phyloP scores from a whole-genome alignment of 768 basidiomycete genomes.

The Trametes meyenii region DNA sequence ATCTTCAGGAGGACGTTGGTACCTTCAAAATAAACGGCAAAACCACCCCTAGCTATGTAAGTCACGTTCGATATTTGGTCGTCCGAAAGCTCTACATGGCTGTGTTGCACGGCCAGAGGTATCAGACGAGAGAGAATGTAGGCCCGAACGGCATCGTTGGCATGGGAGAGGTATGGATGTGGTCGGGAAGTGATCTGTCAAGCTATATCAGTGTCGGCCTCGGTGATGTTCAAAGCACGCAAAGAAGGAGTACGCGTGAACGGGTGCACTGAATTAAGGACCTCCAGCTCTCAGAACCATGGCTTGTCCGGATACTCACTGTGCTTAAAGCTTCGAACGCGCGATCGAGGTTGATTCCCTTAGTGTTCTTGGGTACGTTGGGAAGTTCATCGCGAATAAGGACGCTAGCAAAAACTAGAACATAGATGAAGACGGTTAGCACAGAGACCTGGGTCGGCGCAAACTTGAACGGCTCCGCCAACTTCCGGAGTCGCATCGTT shows the following conservation, averaged over 20 bases:
- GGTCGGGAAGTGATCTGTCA: constrained; percentile 65
- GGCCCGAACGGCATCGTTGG: constrained; percentile 66
- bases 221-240: no score
- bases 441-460: constrained; percentile 47
- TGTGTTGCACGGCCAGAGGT: constrained; percentile 45
- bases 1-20: constrained; percentile 70
- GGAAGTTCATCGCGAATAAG: constrained; percentile 53
- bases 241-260: not conserved
- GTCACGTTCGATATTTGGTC: constrained; percentile 55
- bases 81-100: constrained; percentile 53
- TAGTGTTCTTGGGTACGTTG: constrained; percentile 42
- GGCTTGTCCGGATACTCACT: constrained; percentile 36
- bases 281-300: no score
- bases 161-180: constrained; percentile 78
- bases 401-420: constrained; percentile 48
- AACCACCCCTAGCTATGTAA: constrained; percentile 30
- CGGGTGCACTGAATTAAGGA: not conserved
- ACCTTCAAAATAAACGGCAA: constrained; percentile 59
- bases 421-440: constrained; percentile 51
- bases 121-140: constrained; percentile 60
- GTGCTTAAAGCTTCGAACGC: constrained; percentile 62
- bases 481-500: not conserved
- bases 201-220: not conserved
- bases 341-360: constrained; percentile 48
- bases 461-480: constrained; percentile 36